phyloP scores from a whole-genome alignment of 108 stramenopile species.

The Seminavis robusta region DNA sequence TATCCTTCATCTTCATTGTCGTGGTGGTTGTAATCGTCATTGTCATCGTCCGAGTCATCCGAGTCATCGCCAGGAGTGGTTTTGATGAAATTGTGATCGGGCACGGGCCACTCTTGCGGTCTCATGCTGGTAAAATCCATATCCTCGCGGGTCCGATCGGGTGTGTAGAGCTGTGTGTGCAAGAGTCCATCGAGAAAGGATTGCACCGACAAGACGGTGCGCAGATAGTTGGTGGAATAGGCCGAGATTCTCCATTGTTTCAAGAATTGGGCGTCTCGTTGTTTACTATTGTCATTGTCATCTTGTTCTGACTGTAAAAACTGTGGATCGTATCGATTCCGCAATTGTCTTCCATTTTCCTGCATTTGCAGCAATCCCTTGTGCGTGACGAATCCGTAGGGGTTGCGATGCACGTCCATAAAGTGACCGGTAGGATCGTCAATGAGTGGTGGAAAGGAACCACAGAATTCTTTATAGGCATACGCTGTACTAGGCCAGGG shows the following conservation, averaged over 20 bases:
- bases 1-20: too few relatives aligned
- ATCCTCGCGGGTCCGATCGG: neutral
- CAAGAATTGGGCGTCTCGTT: constrained; percentile 29
- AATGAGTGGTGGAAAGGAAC: constrained; percentile 42
- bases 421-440: constrained; percentile 33
- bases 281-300: constrained; percentile 5
- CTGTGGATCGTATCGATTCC: constrained; percentile 34
- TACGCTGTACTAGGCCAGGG: constrained; percentile 23
- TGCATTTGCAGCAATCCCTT: constrained; percentile 64
- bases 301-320: neutral
- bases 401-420: constrained; percentile 35
- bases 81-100: too few relatives aligned
- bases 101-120: too few relatives aligned
- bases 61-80: neutral
- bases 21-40: neutral
- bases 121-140: too few relatives aligned
- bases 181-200: constrained; percentile 75
- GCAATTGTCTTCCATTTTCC: constrained; percentile 40
- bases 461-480: constrained; percentile 21
- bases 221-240: constrained; percentile 73
- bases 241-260: constrained; percentile 63
- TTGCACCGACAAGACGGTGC: constrained; percentile 70
- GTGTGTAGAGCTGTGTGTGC: constrained; percentile 15
- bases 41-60: neutral
- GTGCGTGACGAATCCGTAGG: constrained; percentile 71